phyloP scores from a whole-genome alignment of 371 early-diverging fungal genomes.

The Actinomucor elegans region DNA sequence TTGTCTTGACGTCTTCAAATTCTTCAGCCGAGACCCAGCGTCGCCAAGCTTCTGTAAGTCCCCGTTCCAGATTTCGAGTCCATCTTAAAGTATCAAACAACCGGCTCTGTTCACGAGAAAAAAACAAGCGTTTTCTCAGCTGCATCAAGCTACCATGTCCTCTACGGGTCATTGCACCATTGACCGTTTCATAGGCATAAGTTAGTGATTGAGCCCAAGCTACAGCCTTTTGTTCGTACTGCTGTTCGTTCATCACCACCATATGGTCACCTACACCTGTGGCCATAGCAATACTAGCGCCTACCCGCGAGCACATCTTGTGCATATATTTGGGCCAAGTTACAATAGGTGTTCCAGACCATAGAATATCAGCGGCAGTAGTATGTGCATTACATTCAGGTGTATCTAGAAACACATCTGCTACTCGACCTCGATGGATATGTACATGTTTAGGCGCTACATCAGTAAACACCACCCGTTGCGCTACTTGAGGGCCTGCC shows the following conservation, averaged over 20 bases:
- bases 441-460: conserved; percentile 92
- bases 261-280: conserved; percentile 83
- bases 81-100: conserved; percentile 89
- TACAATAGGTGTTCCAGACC: conserved; percentile 92
- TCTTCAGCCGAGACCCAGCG: conserved; percentile 74
- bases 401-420: conserved; percentile 90
- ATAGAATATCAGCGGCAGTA: conserved; percentile 91
- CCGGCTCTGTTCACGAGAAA: conserved; percentile 71
- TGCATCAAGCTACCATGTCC: conserved; percentile 67
- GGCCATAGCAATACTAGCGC: conserved; percentile 84
- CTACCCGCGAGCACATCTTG: conserved; percentile 92
- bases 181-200: conserved; percentile 46
- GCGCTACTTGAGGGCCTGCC: conserved; percentile 78
- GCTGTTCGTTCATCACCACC: conserved; percentile 74
- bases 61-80: conserved; percentile 85
- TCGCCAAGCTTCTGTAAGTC: conserved; percentile 72
- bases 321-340: conserved; percentile 89
- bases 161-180: conserved; percentile 37
- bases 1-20: conserved; percentile 52
- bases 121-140: conserved; percentile 73
- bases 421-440: conserved; percentile 91
- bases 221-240: conserved; percentile 82
- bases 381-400: conserved; percentile 96
- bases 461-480: conserved; percentile 88
- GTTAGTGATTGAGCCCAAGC: conserved; percentile 57